These are phyloP conservation scores for Rhinocladiella mackenziei DNA, from an alignment of 2,329 filamentous ascomycete genomes.

Conservation along the genomic window DNA sequence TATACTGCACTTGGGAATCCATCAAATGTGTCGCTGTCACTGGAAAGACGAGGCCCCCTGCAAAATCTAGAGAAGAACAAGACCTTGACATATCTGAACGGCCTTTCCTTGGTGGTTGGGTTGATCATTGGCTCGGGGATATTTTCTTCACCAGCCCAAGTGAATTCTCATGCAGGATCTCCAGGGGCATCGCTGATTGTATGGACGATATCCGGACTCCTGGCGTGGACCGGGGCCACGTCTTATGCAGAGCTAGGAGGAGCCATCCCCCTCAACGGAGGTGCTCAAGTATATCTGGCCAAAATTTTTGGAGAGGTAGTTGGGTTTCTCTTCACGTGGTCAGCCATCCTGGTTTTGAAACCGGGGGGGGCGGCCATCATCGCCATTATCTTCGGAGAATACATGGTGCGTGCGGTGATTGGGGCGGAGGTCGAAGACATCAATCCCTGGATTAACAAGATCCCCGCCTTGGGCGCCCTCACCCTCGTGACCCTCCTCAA, in stretches of 20 bases:
- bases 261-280: conserved; percentile 91
- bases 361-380: conserved; percentile 92
- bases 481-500: conserved; percentile 77
- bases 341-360: conserved; percentile 87
- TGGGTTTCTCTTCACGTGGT: conserved; percentile 96
- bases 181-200: conserved; percentile 86
- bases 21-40: conserved; percentile 46
- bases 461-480: conserved; percentile 73
- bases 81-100: conserved; percentile 90
- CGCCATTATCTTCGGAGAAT: conserved; percentile 96
- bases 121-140: conserved; percentile 95
- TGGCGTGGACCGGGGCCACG: conserved; percentile 93
- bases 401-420: conserved; percentile 81
- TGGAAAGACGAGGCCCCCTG: conserved; percentile 55
- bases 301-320: conserved; percentile 94
- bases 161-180: conserved; percentile 86
- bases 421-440: conserved; percentile 79
- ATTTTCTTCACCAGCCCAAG: conserved; percentile 89
- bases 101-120: conserved; percentile 82
- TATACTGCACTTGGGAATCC: conserved; percentile 85
- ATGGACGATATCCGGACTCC: conserved; percentile 82
- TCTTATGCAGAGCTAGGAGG: conserved; percentile 95
- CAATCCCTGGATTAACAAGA: conserved; percentile 86
- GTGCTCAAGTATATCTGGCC: conserved; percentile 85
- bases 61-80: conserved; percentile 91